phyloP scores from a whole-genome alignment of 495 filamentous ascomycete species.

The Aspergillus olivimuriae region DNA sequence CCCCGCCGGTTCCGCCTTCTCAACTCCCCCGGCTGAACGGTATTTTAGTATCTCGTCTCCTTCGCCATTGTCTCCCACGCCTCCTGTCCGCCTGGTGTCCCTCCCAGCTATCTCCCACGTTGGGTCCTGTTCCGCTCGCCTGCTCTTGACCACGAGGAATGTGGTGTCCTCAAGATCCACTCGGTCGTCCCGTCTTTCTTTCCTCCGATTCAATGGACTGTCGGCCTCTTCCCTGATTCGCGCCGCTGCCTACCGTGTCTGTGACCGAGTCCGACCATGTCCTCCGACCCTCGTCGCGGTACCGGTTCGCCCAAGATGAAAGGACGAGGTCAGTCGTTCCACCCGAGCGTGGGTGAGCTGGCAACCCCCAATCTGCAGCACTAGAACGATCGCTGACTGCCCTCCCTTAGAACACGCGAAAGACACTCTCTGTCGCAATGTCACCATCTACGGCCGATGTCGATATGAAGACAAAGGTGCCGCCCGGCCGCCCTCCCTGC shows the following conservation, averaged over 20 bases:
- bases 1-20: no score
- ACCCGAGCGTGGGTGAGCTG: not conserved
- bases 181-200: conserved; percentile 25
- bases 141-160: conserved; percentile 31
- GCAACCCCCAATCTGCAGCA: not conserved
- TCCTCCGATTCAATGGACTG: conserved; percentile 38
- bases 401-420: conserved; percentile 56
- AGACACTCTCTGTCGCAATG: conserved; percentile 87
- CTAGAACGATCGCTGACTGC: conserved; percentile 3
- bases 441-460: conserved; percentile 91
- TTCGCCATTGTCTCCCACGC: no score
- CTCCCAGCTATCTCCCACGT: conserved; percentile 2
- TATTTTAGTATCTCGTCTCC: no score
- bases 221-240: conserved; percentile 32
- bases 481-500: conserved; percentile 1
- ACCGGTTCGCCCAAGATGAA: conserved; percentile 56
- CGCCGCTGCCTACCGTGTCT: conserved; percentile 26
- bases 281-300: conserved; percentile 42
- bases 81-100: no score
- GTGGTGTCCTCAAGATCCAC: conserved; percentile 30
- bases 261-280: no score
- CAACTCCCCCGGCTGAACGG: no score
- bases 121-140: conserved; percentile 15
- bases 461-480: conserved; percentile 79
- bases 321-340: conserved; percentile 50